Evolutionary conservation across 176 grass and related monocot species (phyloP).

Genomic region (Tillandsia leiboldiana): DNA sequence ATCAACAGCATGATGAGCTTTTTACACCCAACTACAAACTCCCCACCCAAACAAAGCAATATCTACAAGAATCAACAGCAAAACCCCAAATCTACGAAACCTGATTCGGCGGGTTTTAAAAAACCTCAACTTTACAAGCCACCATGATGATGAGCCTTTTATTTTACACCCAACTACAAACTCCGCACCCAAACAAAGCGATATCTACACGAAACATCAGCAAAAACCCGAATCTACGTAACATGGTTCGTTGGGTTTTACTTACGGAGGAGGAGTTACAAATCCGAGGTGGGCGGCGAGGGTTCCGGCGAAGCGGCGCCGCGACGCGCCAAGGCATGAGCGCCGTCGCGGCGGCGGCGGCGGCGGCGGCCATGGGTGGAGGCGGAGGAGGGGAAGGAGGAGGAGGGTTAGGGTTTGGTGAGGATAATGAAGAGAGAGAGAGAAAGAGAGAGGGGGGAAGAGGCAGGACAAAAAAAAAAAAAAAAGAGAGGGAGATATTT

Average conservation of each 20-base stretch:
- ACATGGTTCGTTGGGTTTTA: neutral
- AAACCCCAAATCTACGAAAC: neutral
- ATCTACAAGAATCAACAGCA: neutral
- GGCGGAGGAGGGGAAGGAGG: neutral
- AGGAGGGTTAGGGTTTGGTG: neutral
- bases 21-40: no score
- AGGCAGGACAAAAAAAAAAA: constrained; percentile 10
- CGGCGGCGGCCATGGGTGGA: constrained; percentile 23
- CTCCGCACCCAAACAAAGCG: no score
- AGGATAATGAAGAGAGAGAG: neutral
- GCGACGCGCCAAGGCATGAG: constrained; percentile 1
- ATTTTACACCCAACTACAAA: no score
- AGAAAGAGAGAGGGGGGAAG: constrained; percentile 11
- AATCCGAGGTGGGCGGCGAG: neutral
- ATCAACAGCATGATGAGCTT: neutral
- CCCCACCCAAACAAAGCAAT: no score
- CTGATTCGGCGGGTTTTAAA: neutral
- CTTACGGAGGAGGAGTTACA: constrained; percentile 11
- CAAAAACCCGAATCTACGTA: no score
- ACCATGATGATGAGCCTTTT: no score
- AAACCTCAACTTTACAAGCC: no score
- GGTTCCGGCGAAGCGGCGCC: neutral
- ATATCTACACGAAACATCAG: no score
- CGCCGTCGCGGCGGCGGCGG: constrained; percentile 2
- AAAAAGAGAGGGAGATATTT: constrained; percentile 10